Conservation (phyloP, 306 rosid genomes). For the Myrica gale region DNA sequence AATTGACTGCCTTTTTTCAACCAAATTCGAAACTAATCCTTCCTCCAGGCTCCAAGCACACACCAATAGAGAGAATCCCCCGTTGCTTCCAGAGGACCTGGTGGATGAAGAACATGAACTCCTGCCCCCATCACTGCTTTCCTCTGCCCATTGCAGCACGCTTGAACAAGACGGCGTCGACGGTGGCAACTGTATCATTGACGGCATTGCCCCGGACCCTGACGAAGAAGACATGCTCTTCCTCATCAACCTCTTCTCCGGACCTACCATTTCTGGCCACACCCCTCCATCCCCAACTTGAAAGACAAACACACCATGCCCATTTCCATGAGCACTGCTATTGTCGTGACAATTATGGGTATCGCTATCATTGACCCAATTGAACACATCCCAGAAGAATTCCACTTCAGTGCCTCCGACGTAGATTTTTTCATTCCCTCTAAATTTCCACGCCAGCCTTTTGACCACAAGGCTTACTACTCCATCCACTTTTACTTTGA, state of each 20-base stretch:
- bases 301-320: constrained; percentile 69
- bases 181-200: constrained; percentile 25
- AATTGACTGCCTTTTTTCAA: not conserved
- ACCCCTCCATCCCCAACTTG: constrained; percentile 71
- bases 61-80: constrained; percentile 68
- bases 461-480: constrained; percentile 48
- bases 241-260: constrained; percentile 68
- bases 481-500: constrained; percentile 64
- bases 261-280: constrained; percentile 77
- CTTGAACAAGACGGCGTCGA: constrained; percentile 46
- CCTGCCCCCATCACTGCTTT: constrained; percentile 72
- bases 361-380: constrained; percentile 49
- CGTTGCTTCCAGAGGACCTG: constrained; percentile 54
- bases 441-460: constrained; percentile 79
- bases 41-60: constrained; percentile 89
- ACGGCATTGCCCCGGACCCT: constrained; percentile 27
- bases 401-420: constrained; percentile 63
- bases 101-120: constrained; percentile 80
- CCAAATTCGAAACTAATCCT: constrained; percentile 31
- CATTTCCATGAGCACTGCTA: constrained; percentile 28
- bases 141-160: constrained; percentile 86
- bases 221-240: constrained; percentile 42
- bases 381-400: constrained; percentile 79
- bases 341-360: not conserved
- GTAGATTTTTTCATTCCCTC: constrained; percentile 76